A percentile compares a stretch with the other conserved stretches of the same genome.
These are phyloP conservation scores for Nannochloris sp. DNA, from an alignment of 139 green algal genomes.

Conservation along the genomic window DNA sequence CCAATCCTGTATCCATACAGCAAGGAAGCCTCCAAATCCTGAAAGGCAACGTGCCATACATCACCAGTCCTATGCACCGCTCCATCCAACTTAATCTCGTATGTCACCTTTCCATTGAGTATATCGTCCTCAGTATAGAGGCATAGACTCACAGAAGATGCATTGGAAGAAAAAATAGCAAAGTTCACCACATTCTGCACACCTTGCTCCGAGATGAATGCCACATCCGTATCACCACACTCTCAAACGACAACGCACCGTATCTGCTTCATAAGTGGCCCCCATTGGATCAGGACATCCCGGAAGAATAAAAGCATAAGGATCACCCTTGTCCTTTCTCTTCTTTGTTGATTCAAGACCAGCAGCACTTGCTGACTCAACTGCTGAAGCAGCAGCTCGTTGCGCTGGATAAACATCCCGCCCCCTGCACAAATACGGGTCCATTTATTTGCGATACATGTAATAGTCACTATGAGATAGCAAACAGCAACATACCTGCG, in stretches of 20 bases:
- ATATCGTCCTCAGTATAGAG: conserved; percentile 80
- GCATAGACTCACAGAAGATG: conserved; percentile 58
- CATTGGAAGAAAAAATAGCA: conserved; percentile 54
- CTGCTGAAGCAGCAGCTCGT: not conserved
- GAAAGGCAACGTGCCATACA: conserved; percentile 82
- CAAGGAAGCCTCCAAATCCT: conserved; percentile 41
- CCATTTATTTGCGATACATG: no score
- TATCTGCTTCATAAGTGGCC: not conserved
- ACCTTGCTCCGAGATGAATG: not conserved
- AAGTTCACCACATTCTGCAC: conserved; percentile 69
- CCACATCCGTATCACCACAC: not conserved
- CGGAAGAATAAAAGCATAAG: not conserved
- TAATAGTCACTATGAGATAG: no score
- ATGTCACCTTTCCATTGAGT: conserved; percentile 33
- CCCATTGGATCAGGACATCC: not conserved
- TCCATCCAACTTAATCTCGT: conserved; percentile 64
- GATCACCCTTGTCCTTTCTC: not conserved
- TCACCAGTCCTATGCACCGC: conserved; percentile 63
- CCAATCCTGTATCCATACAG: conserved; percentile 58
- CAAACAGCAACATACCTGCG: no score
- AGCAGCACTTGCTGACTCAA: not conserved
- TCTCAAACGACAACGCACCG: not conserved
- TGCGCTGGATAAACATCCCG: no score
- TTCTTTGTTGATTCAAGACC: not conserved
- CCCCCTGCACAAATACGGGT: no score